Evolutionary conservation across 2,329 filamentous ascomycete species (phyloP), one percentile per base, ranked within the genome.

Genomic region (Aspergillus fructus): DNA sequence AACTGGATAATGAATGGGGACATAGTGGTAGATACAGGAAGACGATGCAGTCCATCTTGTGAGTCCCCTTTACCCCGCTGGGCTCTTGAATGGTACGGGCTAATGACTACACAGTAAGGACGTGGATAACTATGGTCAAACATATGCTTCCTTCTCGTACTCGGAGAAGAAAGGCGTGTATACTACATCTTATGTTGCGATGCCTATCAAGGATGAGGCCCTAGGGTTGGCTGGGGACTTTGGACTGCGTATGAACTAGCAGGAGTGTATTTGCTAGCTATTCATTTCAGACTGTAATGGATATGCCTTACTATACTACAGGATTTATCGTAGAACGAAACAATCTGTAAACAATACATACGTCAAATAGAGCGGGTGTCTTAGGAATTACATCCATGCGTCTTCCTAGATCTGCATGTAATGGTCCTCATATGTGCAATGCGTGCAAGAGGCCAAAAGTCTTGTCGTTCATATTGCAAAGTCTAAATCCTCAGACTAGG

Each of bases 1-100:
- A 56, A 39, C 15, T 56, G 37, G 53, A 33, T 9, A 56, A 50
- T 45, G 53, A 56, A 12, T 56, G 53, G 53, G 53, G 53, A 2
- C 37, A 21, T 24, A 45, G 37, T 40, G 53, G 53, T 15, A 43
- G 27, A 17, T 56, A 56, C 19, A 39, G 53, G n/a, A 19, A 43
- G 23, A 24, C 37, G 8, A 50, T 56, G 47, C 53, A 46, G 40
- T 23, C 15, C 3, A 50, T 56, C 17, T 42, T 42, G 40, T 42
- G 17, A 42, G 40, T 42, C n/a, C 13, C 2, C 21, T 17, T 23
- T 42, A 2, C 8, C 23, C 21, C 12, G 5, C 21, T 21, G 4
- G 17, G 15, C 2, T 13, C 1, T 23, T 42, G 15, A 12, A 19
- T 42, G 12, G 4, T 42, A 19, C 21, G 17, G 9, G 4, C 40